Evolutionary conservation across 2,329 filamentous ascomycete genomes (phyloP).

Genomic region (Alternaria consortialis): DNA sequence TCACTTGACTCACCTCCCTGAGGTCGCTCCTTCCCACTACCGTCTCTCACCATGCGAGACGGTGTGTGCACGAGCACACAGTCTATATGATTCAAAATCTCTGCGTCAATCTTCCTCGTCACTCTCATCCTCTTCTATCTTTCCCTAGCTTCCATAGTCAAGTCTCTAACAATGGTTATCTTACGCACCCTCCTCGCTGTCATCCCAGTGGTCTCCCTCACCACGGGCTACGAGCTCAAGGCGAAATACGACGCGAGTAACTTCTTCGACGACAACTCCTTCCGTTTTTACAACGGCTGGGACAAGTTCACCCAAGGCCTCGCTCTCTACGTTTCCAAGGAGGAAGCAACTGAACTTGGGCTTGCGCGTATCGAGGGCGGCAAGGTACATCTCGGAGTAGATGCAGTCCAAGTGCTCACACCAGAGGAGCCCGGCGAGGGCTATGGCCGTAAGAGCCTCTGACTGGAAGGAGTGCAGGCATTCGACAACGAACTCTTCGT

Average conservation of each 20-base stretch:
- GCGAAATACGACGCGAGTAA: slow-evolving; percentile 29
- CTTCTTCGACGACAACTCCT: slow-evolving; percentile 24
- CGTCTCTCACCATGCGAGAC: neutral
- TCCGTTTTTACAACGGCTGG: slow-evolving; percentile 24
- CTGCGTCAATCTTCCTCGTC: neutral
- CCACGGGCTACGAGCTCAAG: slow-evolving; percentile 23
- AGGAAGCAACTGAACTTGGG: slow-evolving; percentile 23
- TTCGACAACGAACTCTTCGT: slow-evolving; percentile 40
- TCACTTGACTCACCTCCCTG: neutral
- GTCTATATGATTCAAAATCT: slow-evolving; percentile 1
- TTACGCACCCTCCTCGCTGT: neutral
- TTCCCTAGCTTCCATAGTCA: neutral
- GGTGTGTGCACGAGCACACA: neutral
- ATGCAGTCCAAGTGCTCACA: slow-evolving; percentile 14
- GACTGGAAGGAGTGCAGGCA: slow-evolving; percentile 30
- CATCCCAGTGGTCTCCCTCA: neutral
- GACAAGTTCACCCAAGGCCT: slow-evolving; percentile 29
- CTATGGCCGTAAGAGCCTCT: slow-evolving; percentile 34
- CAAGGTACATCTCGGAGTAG: slow-evolving; percentile 36
- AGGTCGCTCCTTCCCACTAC: neutral
- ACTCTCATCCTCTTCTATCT: neutral
- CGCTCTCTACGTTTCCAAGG: slow-evolving; percentile 32
- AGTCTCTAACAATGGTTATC: slow-evolving; percentile 3
- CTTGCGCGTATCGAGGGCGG: slow-evolving; percentile 25
- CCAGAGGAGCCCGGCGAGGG: slow-evolving; percentile 4